Percentiles rank a stretch among this genome's conserved stretches.
These are phyloP conservation scores for Cryptococcus sp. DNA, from an alignment of 1,284 basidiomycete species.

Conservation along the genomic window DNA sequence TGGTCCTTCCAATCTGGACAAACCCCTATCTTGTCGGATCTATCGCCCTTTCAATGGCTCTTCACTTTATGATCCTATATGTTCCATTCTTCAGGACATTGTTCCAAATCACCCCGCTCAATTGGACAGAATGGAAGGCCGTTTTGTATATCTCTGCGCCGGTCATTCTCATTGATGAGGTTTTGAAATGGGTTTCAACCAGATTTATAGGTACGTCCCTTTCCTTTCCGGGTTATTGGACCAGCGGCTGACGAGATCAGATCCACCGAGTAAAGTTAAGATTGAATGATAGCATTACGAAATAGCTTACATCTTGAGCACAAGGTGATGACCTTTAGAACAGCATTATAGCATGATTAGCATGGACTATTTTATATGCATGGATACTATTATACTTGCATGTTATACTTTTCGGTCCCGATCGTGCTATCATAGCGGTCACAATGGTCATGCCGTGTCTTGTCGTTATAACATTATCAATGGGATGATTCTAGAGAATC, in stretches of 20 bases:
- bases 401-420: too few species aligned
- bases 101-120: conserved; percentile 87
- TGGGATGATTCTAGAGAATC: not conserved
- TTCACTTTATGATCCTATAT: conserved; percentile 92
- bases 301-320: too few species aligned
- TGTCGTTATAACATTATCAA: not conserved
- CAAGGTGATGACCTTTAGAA: too few species aligned
- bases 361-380: too few species aligned
- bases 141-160: conserved; percentile 84
- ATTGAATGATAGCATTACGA: conserved; percentile 5
- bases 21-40: conserved; percentile 87
- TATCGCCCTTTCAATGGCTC: conserved; percentile 79
- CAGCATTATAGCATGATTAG: too few species aligned
- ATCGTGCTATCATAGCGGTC: too few species aligned
- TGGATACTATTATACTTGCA: too few species aligned
- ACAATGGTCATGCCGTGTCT: too few species aligned
- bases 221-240: not conserved
- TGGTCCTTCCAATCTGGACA: conserved; percentile 84
- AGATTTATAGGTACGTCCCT: conserved; percentile 41
- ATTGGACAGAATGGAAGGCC: conserved; percentile 91
- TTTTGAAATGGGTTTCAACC: conserved; percentile 79
- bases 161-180: conserved; percentile 84
- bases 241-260: conserved; percentile 3
- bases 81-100: conserved; percentile 88
- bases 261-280: conserved; percentile 26